Base-by-base conservation (phyloP, 495 filamentous ascomycete species). In the Chaetomium tenue region DNA sequence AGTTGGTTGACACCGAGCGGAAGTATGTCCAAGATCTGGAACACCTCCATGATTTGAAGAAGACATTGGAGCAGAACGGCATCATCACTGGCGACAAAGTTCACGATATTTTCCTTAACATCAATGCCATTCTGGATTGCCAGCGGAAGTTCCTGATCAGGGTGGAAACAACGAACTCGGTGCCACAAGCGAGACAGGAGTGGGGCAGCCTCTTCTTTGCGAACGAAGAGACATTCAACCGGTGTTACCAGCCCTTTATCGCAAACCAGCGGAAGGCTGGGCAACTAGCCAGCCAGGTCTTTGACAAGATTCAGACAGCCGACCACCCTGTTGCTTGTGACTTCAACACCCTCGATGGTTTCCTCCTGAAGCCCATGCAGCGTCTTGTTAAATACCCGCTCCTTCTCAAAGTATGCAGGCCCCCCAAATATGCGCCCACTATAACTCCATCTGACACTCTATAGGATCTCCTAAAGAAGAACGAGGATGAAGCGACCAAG, bases 21-120 rank as follows among this genome's bases (percentile, higher is more conserved):
- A 95, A 96, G 72, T 98, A 98, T 67, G 95, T 98, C n/a, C 93
- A 98, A 70, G 93, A 98, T 78, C 81, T 98, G 30, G 93, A 98
- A 71, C 92, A 93, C 66, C 76, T 98, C 20, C 93, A 98, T 71
- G 89, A 92, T 58, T 85, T 98, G 63, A 97, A 97, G 80, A 94
- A 91, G 69, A 86, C 87, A 28, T 79, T 98, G 39, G 91, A 97
- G 70, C 87, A 93, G 69, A 91, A 89, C 54, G 91, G 92, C 47
- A 85, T 91, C 42, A 86, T 98, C 64, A 87, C 92, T 5, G 93
- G 94, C 57, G 95, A 98, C 75, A 84, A 87, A 18, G 88, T 96
- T 28, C 94, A 98, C 76, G 87, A 92, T 71, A 96, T 98, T 67
- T 98, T 98, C 78, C 81, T 97, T 63, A 98, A 98, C 76, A 81